Base-by-base conservation (phyloP, 225 moss, liverwort and hornwort genomes). In the Sphagnum contortum region DNA sequence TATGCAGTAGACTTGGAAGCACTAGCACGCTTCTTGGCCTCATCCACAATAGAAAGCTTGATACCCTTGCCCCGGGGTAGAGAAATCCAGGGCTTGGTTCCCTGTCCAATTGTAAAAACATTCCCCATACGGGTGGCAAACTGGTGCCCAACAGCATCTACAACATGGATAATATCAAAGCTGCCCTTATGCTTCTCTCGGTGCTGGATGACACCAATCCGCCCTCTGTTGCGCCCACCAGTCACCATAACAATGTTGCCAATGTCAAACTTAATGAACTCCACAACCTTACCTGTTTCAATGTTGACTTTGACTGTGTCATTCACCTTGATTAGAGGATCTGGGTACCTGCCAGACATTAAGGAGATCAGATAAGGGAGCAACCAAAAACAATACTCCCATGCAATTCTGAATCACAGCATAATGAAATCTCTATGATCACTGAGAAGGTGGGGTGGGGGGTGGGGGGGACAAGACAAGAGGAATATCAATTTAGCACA, bases 151-250 rank as follows among this genome's bases (percentile, higher is more conserved):
- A 59, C 75, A 49, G 73, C 4, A 51, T 82, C 82, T 3, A 55
- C 64, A 3, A 82, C 73, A 14, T 82, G 82, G 47, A 82, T 79
- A 46, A 82, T 78, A 45, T 82, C 82, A 49, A 82, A 82, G 58
- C 82, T 82, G 8, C 82, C 82, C 75, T 82, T 82, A 49, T 82
- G 82, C 75, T 82, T 82, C 62, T 78, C 82, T 61, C 78, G 66
- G 64, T 78, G 75, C 66, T 82, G 78, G 68, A 82, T 82, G 4
- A 67, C 66, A 61, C 82, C 82, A 57, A 82, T 73, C 62, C 75
- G 69, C 29, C 82, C 82, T 73, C 82, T 78, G 65, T 82, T 82
- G 47, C 78, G 78, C 13, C 82, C 82, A 7, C 78, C 82, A 51
- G 82, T 82, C 7, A 79, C 82, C 82, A 82, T 76, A 7, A 75